Evolutionary conservation across 2,329 filamentous ascomycete species (phyloP), one percentile per base, ranked within the genome.

Genomic region (Aspergillus sp.): DNA sequence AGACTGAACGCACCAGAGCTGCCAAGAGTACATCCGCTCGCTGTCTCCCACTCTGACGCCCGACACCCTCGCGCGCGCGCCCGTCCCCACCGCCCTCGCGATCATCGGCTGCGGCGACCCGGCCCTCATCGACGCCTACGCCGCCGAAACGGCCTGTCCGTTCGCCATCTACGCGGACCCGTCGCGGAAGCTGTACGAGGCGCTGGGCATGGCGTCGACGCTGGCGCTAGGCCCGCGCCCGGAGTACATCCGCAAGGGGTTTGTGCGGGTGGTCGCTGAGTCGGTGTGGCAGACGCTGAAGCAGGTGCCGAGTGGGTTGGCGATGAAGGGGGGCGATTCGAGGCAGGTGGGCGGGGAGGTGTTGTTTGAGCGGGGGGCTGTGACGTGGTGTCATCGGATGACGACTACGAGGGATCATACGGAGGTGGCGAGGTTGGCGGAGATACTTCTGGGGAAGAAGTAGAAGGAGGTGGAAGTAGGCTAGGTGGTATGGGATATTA

Each of bases 341-440:
- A 76, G 80, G 48, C 87, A 91, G 71, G 85, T 89, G 5, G 88
- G 89, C 20, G 89, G 88, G 10, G 89, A 92, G 72, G 89, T 91
- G 56, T 68, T 92, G n/a, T 91, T 91, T 58, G 54, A 60, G 5
- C 58, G 57, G 57, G 65, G 50, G 57, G 10, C 40, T 2, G 81
- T 89, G 23, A 85, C 83, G 1, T 95, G 90, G 89, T 91, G 87
- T 62, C 88, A 93, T 72, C 80, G 89, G 23, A 95, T 95, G 89
- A 79, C 78, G 65, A 88, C 83, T 52, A 93, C 89, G 11, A 76
- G 89, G 45, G 89, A 92, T 60, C 90, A 95, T 66, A 81, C 82
- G 1, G 88, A 91, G 75, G 77, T 92, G 1, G n/a, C 50, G 2
- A 50, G 45, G 1, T 23, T 64, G 21, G 36, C 25, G n/a, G 23